Conservation (phyloP, 768 basidiomycete genomes). For the Rossbeevera mucosa region DNA sequence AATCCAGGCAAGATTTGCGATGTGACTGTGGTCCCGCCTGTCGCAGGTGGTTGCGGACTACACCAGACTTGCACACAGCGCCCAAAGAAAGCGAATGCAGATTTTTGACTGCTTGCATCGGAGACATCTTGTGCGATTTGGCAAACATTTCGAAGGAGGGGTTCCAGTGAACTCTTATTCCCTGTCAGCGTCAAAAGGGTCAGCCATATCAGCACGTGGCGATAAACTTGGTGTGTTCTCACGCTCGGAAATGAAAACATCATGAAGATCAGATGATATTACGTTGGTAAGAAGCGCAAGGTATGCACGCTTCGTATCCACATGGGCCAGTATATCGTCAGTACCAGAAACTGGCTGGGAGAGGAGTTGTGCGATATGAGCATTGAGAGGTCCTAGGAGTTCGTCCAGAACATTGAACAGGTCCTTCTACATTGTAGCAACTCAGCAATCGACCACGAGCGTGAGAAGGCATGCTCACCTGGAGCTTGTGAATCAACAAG, state of each 20-base stretch:
- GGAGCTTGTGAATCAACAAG: conserved; percentile 84
- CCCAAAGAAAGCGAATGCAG: conserved; percentile 75
- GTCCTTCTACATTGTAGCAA: conserved; percentile 50
- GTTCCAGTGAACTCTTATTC: conserved; percentile 66
- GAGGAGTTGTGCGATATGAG: conserved; percentile 75
- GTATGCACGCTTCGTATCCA: conserved; percentile 85
- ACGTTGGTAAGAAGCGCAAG: conserved; percentile 76
- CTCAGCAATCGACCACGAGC: neutral
- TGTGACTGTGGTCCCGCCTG: conserved; percentile 32
- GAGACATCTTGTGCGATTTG: conserved; percentile 68
- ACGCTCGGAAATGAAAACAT: conserved; percentile 87
- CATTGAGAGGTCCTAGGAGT: conserved; percentile 79
- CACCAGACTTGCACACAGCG: conserved; percentile 68
- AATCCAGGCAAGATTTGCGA: conserved; percentile 71
- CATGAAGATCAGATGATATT: conserved; percentile 75
- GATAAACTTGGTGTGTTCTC: conserved; percentile 27
- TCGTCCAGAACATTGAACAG: conserved; percentile 88
- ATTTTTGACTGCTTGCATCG: conserved; percentile 72
- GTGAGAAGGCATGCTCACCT: conserved; percentile 43
- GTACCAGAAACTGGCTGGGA: conserved; percentile 81
- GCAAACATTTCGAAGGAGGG: conserved; percentile 70
- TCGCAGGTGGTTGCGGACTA: conserved; percentile 38
- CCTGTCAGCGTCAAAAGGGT: conserved; percentile 31
- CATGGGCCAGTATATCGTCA: conserved; percentile 76
- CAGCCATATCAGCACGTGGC: neutral